A percentile compares a stretch with the other conserved stretches of the same genome.
Evolutionary conservation across 768 basidiomycete species (phyloP).

Genomic region (Boletus subcaerulescens): DNA sequence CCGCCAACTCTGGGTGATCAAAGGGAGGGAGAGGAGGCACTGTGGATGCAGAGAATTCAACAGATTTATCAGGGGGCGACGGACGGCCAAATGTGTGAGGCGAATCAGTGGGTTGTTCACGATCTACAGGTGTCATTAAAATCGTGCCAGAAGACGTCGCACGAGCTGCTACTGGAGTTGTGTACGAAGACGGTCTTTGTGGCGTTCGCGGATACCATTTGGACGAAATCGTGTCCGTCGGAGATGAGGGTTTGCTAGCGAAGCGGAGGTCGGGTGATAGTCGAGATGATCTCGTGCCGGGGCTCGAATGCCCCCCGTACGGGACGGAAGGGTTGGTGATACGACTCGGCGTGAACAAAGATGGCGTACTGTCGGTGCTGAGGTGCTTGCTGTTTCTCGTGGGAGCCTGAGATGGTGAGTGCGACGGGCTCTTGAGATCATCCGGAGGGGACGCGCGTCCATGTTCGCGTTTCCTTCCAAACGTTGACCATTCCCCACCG

Average conservation of each 20-base stretch:
- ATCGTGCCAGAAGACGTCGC: slow-evolving; percentile 13
- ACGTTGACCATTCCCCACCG: slow-evolving; percentile 35
- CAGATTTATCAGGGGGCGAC: slow-evolving; percentile 30
- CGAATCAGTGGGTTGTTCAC: slow-evolving; percentile 29
- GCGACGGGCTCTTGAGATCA: slow-evolving; percentile 11
- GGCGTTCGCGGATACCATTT: slow-evolving; percentile 25
- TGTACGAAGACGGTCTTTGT: slow-evolving; percentile 21
- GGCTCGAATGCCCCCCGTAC: slow-evolving; percentile 8
- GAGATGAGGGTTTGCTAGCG: slow-evolving; percentile 31
- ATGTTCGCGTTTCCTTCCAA: slow-evolving; percentile 28
- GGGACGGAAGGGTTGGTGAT: slow-evolving; percentile 8
- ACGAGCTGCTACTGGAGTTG: slow-evolving; percentile 12
- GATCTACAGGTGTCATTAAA: slow-evolving; percentile 28
- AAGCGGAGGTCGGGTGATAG: slow-evolving; percentile 16
- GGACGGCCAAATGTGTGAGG: slow-evolving; percentile 42
- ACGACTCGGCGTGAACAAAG: slow-evolving; percentile 20
- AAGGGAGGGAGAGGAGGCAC: slow-evolving; percentile 57
- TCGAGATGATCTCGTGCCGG: slow-evolving; percentile 16
- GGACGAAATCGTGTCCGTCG: slow-evolving; percentile 28
- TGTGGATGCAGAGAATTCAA: slow-evolving; percentile 28
- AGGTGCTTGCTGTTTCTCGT: slow-evolving; percentile 12
- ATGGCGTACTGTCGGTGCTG: slow-evolving; percentile 17
- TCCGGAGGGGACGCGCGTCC: slow-evolving; percentile 6
- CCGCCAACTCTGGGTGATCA: slow-evolving; percentile 37
- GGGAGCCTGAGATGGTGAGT: slow-evolving; percentile 16